Conservation (phyloP, 768 basidiomycete genomes). For the Gelatoporia subvermispora region DNA sequence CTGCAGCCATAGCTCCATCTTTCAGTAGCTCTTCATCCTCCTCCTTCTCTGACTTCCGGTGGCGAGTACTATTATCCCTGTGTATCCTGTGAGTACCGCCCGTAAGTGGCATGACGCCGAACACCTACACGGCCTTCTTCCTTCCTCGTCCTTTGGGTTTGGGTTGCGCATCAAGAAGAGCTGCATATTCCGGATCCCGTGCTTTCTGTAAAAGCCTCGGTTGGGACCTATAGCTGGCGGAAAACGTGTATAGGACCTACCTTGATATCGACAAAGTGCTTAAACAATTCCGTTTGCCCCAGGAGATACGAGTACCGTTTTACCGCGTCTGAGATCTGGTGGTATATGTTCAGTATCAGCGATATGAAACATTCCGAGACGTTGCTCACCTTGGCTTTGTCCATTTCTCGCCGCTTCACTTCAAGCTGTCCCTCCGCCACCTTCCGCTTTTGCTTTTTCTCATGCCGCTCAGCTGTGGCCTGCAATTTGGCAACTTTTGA, state of each 20-base stretch:
- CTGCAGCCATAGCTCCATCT: conserved; percentile 73
- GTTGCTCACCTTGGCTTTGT: conserved; percentile 73
- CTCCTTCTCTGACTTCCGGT: conserved; percentile 96
- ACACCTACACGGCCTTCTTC: conserved; percentile 70
- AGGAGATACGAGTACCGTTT: conserved; percentile 97
- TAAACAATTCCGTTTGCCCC: conserved; percentile 96
- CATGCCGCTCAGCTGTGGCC: conserved; percentile 33
- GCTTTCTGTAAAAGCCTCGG: conserved; percentile 51
- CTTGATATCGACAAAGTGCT: conserved; percentile 97
- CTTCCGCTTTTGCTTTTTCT: conserved; percentile 54
- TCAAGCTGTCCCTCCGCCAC: conserved; percentile 67
- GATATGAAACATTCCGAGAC: neutral
- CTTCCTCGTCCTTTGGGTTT: conserved; percentile 82
- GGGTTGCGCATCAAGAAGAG: conserved; percentile 80
- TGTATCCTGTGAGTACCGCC: neutral
- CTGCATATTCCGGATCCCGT: conserved; percentile 90
- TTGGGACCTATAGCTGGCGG: neutral
- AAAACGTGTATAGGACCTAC: conserved; percentile 31
- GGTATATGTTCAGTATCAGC: neutral
- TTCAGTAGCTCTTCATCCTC: conserved; percentile 95
- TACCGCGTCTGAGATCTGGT: conserved; percentile 83
- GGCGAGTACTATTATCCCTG: conserved; percentile 75
- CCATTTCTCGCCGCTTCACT: conserved; percentile 75
- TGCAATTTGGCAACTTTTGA: conserved; percentile 31
- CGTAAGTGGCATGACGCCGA: neutral